Base-by-base conservation (phyloP, 257 asterid genomes). In the Fraxinus americana region DNA sequence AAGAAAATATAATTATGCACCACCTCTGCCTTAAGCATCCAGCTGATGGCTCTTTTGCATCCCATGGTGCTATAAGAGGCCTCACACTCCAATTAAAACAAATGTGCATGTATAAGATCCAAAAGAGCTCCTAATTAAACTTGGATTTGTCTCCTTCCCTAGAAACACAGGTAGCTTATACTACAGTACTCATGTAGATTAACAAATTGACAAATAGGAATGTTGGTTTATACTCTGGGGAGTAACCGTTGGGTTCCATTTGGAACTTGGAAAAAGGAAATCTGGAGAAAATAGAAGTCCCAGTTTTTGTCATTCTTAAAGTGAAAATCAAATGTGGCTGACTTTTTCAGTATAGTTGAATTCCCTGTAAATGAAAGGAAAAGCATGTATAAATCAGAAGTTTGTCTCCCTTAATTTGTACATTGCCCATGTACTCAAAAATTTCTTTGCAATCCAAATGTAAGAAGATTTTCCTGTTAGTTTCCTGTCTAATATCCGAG, bases 131-230 rank as follows among this genome's bases (percentile, higher is more conserved):
- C 43, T 45, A 35, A 29, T 72, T 48, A 72, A 54, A 35, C 43
- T 77, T 77, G 57, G 39, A 54, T 57, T 36, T 77, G 39, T 54
- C 10, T 63, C 10, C 21, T 32, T n/a, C 48, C 74, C 67, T 45
- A 65, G 38, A 78, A 50, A 59, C 25, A n/a, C 25, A 17, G 52
- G 34, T n/a, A 6, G 41, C 41, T 36, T 36, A 7, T 36, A 36
- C 54, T 45, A 67, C 52, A 16, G 29, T 48, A 27, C 29, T 13
- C 45, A 36, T 76, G 36, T 48, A 30, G 52, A 63, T 43, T 36
- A 10, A 9, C 14, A 45, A 45, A 66, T 48, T 14, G 41, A 17
- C 11, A 67, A 67, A 76, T 5, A 29, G 25, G 29, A 6, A n/a
- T n/a, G 66, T 57, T 57, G 66, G 27, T 57, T 25, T 25, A 57